Evolutionary conservation across 2,329 filamentous ascomycete species (phyloP).

Genomic region (Zymoseptoria brevis): DNA sequence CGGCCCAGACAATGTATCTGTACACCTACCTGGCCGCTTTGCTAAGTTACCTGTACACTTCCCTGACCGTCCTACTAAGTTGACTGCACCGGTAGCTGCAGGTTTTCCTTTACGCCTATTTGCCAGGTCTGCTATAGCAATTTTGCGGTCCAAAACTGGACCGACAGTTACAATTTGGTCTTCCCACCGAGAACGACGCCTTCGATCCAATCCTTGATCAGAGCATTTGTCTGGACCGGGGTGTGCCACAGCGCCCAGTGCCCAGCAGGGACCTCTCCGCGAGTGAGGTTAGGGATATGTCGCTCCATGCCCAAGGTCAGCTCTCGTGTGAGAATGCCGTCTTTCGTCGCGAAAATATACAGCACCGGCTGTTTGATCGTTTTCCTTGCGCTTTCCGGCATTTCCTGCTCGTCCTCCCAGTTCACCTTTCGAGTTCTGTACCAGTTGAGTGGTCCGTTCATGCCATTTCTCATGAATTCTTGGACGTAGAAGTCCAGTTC

Average conservation of each 20-base stretch:
- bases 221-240: slow-evolving; percentile 59
- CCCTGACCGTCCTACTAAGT: too few relatives aligned
- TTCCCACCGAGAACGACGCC: slow-evolving; percentile 43
- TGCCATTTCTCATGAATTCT: slow-evolving; percentile 62
- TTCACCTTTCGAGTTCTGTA: slow-evolving; percentile 71
- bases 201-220: slow-evolving; percentile 61
- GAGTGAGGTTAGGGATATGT: slow-evolving; percentile 56
- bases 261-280: slow-evolving; percentile 56
- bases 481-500: slow-evolving; percentile 71
- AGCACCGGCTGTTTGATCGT: slow-evolving; percentile 48
- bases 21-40: too few relatives aligned
- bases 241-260: slow-evolving; percentile 83
- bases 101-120: too few relatives aligned
- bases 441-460: slow-evolving; percentile 61
- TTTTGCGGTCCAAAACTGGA: background rate
- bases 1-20: too few relatives aligned
- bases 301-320: slow-evolving; percentile 66
- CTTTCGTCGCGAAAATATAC: slow-evolving; percentile 64
- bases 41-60: too few relatives aligned
- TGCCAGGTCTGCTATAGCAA: too few relatives aligned
- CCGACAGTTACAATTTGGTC: slow-evolving; percentile 35
- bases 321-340: slow-evolving; percentile 62
- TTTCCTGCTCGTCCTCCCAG: slow-evolving; percentile 60
- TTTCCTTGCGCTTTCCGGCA: slow-evolving; percentile 16
- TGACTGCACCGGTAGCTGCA: too few relatives aligned